A percentile compares a stretch with the other conserved stretches of the same genome.
Evolutionary conservation across 805 yeast species (phyloP).

Genomic region (Osmozyma mogii): DNA sequence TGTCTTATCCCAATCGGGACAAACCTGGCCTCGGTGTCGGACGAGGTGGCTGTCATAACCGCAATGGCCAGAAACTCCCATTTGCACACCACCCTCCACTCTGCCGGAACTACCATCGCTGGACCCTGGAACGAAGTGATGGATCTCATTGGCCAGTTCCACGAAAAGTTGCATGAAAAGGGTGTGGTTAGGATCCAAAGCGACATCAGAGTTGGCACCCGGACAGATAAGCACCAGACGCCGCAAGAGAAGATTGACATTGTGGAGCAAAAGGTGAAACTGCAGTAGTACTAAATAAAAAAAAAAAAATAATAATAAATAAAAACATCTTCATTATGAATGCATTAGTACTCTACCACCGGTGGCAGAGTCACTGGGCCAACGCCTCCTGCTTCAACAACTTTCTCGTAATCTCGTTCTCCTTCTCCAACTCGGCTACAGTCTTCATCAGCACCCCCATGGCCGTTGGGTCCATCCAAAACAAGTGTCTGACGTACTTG

Average conservation of each 20-base stretch:
- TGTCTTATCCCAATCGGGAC: slow-evolving; percentile 88
- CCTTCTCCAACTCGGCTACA: slow-evolving; percentile 30
- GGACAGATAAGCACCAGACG: slow-evolving; percentile 65
- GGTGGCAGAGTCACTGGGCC: no score
- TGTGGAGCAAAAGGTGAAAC: slow-evolving; percentile 46
- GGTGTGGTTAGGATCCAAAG: slow-evolving; percentile 78
- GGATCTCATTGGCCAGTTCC: slow-evolving; percentile 70
- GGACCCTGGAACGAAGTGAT: slow-evolving; percentile 93
- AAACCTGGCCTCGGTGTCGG: slow-evolving; percentile 67
- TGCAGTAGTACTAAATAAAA: no score
- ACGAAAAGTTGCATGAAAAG: slow-evolving; percentile 55
- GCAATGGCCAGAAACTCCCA: slow-evolving; percentile 52
- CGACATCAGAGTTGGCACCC: slow-evolving; percentile 81
- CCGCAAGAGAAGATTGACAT: slow-evolving; percentile 66
- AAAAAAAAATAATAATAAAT: no score
- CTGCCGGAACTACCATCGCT: slow-evolving; percentile 88
- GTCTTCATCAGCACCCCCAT: slow-evolving; percentile 51
- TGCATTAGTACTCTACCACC: no score
- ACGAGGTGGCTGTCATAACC: slow-evolving; percentile 69
- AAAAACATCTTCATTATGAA: no score
- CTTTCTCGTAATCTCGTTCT: slow-evolving; percentile 28
- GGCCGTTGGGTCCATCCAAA: slow-evolving; percentile 44
- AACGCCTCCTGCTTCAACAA: slow-evolving; percentile 16
- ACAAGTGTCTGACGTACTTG: slow-evolving; percentile 43
- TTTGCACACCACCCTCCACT: slow-evolving; percentile 64